Percentiles rank a stretch among this genome's conserved stretches.
phyloP scores from a whole-genome alignment of 2,329 filamentous ascomycete genomes.

The Pseudogymnoascus pannorum region DNA sequence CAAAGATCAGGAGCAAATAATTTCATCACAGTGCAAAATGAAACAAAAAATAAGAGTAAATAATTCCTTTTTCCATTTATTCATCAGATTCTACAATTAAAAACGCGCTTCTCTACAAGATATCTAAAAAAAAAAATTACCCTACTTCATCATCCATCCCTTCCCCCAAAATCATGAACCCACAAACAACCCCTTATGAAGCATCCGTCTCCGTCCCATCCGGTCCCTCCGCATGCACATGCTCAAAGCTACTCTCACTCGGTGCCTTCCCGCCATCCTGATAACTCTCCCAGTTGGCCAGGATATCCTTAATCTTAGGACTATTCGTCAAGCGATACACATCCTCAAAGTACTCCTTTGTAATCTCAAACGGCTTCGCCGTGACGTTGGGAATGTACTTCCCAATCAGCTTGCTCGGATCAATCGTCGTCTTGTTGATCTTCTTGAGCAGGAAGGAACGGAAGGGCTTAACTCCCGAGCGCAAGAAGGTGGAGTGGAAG shows the following conservation, averaged over 20 bases:
- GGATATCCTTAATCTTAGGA: slow-evolving; percentile 28
- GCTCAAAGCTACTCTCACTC: slow-evolving; percentile 6
- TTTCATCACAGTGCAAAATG: too few species aligned
- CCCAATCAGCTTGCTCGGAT: slow-evolving; percentile 90
- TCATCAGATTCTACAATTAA: not conserved
- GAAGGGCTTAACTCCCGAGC: slow-evolving; percentile 98
- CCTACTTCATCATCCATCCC: not conserved
- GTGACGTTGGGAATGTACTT: slow-evolving; percentile 99
- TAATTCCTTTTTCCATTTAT: slow-evolving; percentile 14
- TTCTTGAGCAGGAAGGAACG: slow-evolving; percentile 97
- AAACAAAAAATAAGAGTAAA: too few species aligned
- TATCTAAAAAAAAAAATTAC: not conserved
- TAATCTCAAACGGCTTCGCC: slow-evolving; percentile 87
- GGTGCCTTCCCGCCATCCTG: slow-evolving; percentile 19
- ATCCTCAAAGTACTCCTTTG: slow-evolving; percentile 99
- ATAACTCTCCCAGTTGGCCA: slow-evolving; percentile 32
- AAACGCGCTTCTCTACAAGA: not conserved
- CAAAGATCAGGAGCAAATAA: too few species aligned
- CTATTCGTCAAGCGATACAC: slow-evolving; percentile 87
- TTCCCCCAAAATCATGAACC: not conserved
- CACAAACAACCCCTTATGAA: not conserved
- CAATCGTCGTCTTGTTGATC: slow-evolving; percentile 98
- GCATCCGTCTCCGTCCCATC: not conserved
- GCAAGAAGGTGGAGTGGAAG: slow-evolving; percentile 97
- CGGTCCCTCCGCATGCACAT: not conserved